phyloP scores from a whole-genome alignment of 805 yeast species.

The Sugiyamaella lignohabitans region DNA sequence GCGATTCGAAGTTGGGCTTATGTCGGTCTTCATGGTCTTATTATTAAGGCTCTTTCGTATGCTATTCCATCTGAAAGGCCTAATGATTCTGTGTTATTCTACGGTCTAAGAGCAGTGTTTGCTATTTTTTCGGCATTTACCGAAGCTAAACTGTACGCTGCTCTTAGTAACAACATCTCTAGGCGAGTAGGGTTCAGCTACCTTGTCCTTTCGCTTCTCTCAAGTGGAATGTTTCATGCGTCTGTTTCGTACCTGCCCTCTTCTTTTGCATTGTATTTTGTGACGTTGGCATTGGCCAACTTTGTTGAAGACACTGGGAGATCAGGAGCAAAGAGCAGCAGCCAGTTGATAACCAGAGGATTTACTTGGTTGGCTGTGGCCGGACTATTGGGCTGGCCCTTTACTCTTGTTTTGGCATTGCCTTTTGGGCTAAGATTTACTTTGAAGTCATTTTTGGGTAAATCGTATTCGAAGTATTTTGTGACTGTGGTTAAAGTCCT shows the following conservation, averaged over 20 bases:
- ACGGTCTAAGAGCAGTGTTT: conserved; percentile 42
- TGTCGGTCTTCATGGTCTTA: conserved; percentile 41
- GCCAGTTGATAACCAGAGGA: conserved; percentile 6
- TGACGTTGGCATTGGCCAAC: conserved; percentile 30
- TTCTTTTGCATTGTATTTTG: conserved; percentile 56
- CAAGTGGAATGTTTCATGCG: conserved; percentile 87
- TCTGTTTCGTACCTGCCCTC: conserved; percentile 83
- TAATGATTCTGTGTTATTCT: conserved; percentile 37
- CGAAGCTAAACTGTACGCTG: conserved; percentile 47
- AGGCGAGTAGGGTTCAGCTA: conserved; percentile 49
- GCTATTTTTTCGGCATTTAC: conserved; percentile 39
- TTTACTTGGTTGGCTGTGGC: conserved; percentile 49
- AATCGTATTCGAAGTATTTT: conserved; percentile 6
- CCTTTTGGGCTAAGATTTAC: conserved; percentile 47
- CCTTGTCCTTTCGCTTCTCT: conserved; percentile 50
- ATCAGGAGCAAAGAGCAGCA: conserved; percentile 1
- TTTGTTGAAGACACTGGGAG: conserved; percentile 8
- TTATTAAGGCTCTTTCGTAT: conserved; percentile 14
- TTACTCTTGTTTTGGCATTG: conserved; percentile 54
- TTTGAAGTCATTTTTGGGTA: conserved; percentile 13
- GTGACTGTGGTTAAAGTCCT: conserved; percentile 20
- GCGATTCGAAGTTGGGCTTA: conserved; percentile 86
- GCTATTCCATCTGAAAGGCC: conserved; percentile 10
- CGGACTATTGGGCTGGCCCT: conserved; percentile 89
- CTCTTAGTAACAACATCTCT: conserved; percentile 36